Conservation (phyloP, 208 protist species). For the Acanthamoeba castellanii region DNA sequence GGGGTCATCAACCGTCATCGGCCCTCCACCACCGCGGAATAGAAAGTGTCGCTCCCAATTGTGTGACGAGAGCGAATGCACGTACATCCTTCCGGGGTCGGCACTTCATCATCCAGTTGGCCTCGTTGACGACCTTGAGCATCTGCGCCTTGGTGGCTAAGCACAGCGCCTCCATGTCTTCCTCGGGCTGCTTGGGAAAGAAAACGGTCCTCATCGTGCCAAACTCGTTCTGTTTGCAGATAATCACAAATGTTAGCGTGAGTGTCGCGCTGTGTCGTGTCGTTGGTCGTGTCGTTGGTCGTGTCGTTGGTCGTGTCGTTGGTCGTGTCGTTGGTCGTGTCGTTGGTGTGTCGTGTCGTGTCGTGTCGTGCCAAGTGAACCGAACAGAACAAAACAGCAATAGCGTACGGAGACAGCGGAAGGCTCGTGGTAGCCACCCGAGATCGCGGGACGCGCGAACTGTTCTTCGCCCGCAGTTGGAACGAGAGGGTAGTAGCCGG, state of each 20-base stretch:
- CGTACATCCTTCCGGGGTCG: conserved; percentile 50
- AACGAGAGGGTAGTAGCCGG: not conserved
- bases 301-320: no score
- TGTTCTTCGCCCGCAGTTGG: not conserved
- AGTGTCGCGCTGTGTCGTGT: no score
- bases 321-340: no score
- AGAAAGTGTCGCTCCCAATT: no score
- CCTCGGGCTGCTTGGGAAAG: not conserved
- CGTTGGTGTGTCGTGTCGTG: no score
- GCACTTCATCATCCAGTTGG: conserved; percentile 48
- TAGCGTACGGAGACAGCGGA: not conserved
- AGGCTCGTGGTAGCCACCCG: not conserved
- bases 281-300: no score
- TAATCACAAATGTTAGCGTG: no score
- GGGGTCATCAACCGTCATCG: no score
- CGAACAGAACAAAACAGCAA: no score
- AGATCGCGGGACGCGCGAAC: not conserved
- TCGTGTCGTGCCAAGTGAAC: no score
- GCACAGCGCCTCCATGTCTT: conserved; percentile 18
- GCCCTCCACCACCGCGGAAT: no score
- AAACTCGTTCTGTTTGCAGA: conserved; percentile 18
- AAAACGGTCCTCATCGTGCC: conserved; percentile 12
- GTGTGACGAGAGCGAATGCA: no score
- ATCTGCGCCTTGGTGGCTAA: not conserved
- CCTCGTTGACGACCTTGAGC: conserved; percentile 3